Conservation (phyloP, 2,329 filamentous ascomycete species). For the Aspergillus viridinutans region DNA sequence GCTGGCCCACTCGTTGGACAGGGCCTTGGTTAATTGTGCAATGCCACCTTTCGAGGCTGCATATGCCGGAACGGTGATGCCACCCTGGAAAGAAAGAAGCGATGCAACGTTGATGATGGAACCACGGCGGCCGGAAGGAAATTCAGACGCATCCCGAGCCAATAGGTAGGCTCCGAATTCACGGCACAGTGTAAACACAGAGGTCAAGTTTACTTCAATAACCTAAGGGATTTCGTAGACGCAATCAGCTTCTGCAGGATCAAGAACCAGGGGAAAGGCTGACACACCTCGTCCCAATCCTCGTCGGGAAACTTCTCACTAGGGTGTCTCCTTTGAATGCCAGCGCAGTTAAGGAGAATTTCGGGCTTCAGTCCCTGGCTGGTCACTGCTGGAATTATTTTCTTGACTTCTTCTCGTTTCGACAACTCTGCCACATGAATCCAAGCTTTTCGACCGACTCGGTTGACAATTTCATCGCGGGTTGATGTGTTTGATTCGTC, state of each 20-base stretch:
- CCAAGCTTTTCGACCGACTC: slow-evolving; percentile 36
- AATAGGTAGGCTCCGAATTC: slow-evolving; percentile 35
- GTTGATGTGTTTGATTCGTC: slow-evolving; percentile 48
- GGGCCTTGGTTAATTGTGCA: slow-evolving; percentile 75
- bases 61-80: slow-evolving; percentile 83
- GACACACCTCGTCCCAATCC: slow-evolving; percentile 67
- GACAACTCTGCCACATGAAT: slow-evolving; percentile 45
- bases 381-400: slow-evolving; percentile 37
- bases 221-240: slow-evolving; percentile 46
- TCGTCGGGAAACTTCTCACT: slow-evolving; percentile 69
- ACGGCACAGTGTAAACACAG: slow-evolving; percentile 58
- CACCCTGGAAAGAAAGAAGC: slow-evolving; percentile 79
- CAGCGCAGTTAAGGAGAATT: slow-evolving; percentile 81
- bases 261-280: neutral
- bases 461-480: slow-evolving; percentile 38
- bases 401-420: slow-evolving; percentile 38
- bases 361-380: slow-evolving; percentile 56
- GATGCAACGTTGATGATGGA: slow-evolving; percentile 78
- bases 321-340: slow-evolving; percentile 76
- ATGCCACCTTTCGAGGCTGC: slow-evolving; percentile 82
- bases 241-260: neutral
- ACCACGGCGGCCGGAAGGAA: slow-evolving; percentile 37
- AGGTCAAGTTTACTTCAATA: slow-evolving; percentile 79
- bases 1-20: slow-evolving; percentile 82
- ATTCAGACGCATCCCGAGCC: slow-evolving; percentile 24